Evolutionary conservation across 352 stramenopile genomes (phyloP), one percentile per base, ranked within the genome.

Genomic region (Globisporangium splendens): DNA sequence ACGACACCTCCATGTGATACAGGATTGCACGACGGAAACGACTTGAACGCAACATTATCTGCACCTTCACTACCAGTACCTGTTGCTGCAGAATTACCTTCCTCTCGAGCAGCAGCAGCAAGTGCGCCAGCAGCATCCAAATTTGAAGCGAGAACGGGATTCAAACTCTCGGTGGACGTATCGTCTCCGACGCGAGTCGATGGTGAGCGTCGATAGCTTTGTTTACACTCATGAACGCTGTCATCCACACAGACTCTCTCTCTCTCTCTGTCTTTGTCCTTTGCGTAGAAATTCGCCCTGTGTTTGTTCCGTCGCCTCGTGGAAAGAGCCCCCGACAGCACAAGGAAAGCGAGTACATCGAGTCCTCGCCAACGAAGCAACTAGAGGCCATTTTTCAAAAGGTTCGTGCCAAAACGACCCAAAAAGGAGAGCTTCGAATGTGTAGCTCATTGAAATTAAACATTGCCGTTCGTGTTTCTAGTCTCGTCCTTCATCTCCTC

Each of bases 401-500:
- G 79, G 81, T 91, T 65, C 7, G 18, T 28, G 11, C 0, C 13
- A 24, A 33, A 38, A 8, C 31, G 8, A 10, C 35, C 22, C 7
- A 1, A 18, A 21, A 42, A n/a, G n/a, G n/a, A n/a, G n/a, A n/a
- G n/a, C n/a, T n/a, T n/a, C n/a, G n/a, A n/a, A n/a, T n/a, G n/a
- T n/a, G n/a, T 17, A 20, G 50, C 18, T 33, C 11, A 22, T 17
- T n/a, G 18, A 50, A 2, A 31, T 5, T 35, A 38, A n/a, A 56
- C 56, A 31, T 43, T 65, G 8, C 54, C 50, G 17, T 54, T 22
- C 31, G 12, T 8, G 28, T 18, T 41, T 22, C 15, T 39, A 83
- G 76, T 83, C 84, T 42, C 72, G 84, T 12, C 74, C 76, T 13
- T 89, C 78, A 0, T 93, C 84, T 2, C 81, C 82, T 22, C 76